A percentile compares a stretch with the other conserved stretches of the same genome.
phyloP scores from a whole-genome alignment of 257 asterid species.

The Nicotiana paniculata region DNA sequence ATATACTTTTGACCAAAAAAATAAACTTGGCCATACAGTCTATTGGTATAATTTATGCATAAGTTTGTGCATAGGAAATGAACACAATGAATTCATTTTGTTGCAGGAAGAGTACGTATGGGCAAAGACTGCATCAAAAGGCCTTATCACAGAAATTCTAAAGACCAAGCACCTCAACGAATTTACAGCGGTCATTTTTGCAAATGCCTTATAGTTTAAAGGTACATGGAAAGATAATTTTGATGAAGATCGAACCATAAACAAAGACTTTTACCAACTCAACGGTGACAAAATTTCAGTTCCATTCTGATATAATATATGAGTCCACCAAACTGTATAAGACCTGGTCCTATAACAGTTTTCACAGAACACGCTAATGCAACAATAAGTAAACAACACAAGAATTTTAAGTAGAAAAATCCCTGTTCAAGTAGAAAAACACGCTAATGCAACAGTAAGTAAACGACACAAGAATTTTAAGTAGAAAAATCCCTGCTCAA shows the following conservation, averaged over 20 bases:
- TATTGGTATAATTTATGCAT: no score
- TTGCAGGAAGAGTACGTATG: background rate
- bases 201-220: conserved; percentile 16
- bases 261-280: conserved; percentile 7
- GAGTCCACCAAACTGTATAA: no score
- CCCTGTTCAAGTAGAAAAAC: no score
- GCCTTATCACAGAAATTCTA: background rate
- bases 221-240: background rate
- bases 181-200: background rate
- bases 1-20: no score
- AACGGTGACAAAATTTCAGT: background rate
- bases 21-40: no score
- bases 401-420: no score
- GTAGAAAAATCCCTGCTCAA: no score
- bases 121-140: conserved; percentile 4
- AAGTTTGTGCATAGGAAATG: background rate
- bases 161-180: background rate
- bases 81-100: background rate
- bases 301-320: background rate
- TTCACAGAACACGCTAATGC: no score
- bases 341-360: no score
- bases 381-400: no score
- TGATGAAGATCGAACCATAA: background rate
- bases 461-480: no score
- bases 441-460: no score